Evolutionary conservation across 768 basidiomycete genomes (phyloP), one percentile per base, ranked within the genome.

Genomic region (Mycena galericulata): DNA sequence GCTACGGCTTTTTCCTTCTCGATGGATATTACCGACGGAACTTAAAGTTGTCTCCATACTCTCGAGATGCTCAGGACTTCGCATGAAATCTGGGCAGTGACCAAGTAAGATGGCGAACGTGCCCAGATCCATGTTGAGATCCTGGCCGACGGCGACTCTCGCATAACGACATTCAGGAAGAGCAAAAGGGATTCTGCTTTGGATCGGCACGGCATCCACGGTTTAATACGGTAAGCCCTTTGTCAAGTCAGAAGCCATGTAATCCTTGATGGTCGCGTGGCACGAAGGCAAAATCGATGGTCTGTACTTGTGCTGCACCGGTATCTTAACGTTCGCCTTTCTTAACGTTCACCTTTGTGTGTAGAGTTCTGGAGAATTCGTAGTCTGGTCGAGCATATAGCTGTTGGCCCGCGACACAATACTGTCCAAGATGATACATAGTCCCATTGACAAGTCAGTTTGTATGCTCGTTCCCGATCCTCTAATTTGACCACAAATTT

Each of bases 31-130:
- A 54, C 51, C 41, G n/a, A 71, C 22, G 4, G 46, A 62, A 7
- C 47, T n/a, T 51, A 88, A 56, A 83, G 88, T 4, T 87, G 89
- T 47, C 70, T 79, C 14, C 85, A 92, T 55, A 90, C 89, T 20
- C 77, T 93, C 50, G 65, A 80, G 46, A 77, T 81, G 60, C 80
- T 92, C 64, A 68, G 61, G 40, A 36, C 75, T 40, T 79, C 83
- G 0, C 80, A 84, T 14, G 78, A 76, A 30, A 82, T 96, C 11
- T 97, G 92, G 88, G 93, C 92, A 2, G 96, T 97, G 80, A 96
- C 90, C 0, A 98, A 98, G 78, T 97, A 97, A 76, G 96, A 97
- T 65, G 96, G 96, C 12, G 96, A 97, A 78, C 86, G 96, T n/a
- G 91, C 95, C 61, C 96, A 98, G 73, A 95, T 97, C 29, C 96